Evolutionary conservation across 192 early-diverging fungal genomes (phyloP).

Genomic region (Podila epigama): DNA sequence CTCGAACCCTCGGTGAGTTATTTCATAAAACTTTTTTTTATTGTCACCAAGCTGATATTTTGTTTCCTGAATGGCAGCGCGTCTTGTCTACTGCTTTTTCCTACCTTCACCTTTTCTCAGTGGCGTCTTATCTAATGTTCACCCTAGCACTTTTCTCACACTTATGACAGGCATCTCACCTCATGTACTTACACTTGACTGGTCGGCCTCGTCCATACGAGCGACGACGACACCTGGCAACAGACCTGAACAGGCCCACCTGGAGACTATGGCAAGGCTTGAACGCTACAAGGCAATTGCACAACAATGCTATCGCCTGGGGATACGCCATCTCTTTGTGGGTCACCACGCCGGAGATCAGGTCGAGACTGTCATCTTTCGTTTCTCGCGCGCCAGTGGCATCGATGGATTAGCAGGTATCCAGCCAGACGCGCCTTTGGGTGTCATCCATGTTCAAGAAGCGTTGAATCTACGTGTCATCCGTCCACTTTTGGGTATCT

Average conservation of each 20-base stretch:
- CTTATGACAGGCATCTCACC: constrained; percentile 5
- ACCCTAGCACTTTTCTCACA: too few relatives aligned
- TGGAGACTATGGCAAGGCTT: constrained; percentile 46
- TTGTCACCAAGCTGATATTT: not conserved
- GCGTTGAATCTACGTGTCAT: constrained; percentile 46
- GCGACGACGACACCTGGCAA: not conserved
- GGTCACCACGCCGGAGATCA: constrained; percentile 59
- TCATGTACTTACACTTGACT: constrained; percentile 12
- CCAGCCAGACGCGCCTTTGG: constrained; percentile 20
- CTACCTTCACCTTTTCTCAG: too few relatives aligned
- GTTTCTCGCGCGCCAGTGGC: constrained; percentile 51
- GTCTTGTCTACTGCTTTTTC: too few relatives aligned
- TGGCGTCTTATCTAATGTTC: too few relatives aligned
- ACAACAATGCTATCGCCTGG: constrained; percentile 28
- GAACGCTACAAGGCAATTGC: constrained; percentile 51
- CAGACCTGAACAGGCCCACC: constrained; percentile 34
- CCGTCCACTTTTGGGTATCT: constrained; percentile 50
- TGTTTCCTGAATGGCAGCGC: too few relatives aligned
- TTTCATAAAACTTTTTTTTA: not conserved
- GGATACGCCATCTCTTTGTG: constrained; percentile 52
- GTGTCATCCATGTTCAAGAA: constrained; percentile 44
- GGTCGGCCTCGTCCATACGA: not conserved
- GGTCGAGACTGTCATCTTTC: constrained; percentile 50
- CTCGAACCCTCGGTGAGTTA: constrained; percentile 34
- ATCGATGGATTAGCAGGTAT: constrained; percentile 59